phyloP scores from a whole-genome alignment of 164 flowering plant species.

The Cinnamomum micranthum region DNA sequence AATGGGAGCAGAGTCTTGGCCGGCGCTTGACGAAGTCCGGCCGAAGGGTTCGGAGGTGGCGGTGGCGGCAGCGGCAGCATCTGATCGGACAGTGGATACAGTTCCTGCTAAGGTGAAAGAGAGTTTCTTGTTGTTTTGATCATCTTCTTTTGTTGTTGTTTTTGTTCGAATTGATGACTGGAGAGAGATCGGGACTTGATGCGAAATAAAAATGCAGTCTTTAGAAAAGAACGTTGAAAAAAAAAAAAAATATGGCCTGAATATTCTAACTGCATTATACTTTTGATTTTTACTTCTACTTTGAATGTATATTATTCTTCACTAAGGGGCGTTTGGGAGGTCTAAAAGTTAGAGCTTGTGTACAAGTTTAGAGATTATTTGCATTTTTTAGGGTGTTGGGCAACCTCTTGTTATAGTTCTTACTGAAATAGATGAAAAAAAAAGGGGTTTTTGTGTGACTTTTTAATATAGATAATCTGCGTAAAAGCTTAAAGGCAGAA shows the following conservation, averaged over 20 bases:
- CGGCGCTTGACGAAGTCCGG: constrained; percentile 41
- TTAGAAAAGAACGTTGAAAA: background rate
- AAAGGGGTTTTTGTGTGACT: too few relatives aligned
- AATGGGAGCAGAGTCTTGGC: constrained; percentile 65
- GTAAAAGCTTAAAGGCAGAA: too few relatives aligned
- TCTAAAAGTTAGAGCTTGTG: too few relatives aligned
- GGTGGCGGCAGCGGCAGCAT: too few relatives aligned
- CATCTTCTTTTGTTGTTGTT: background rate
- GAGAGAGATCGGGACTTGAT: background rate
- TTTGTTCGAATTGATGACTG: background rate
- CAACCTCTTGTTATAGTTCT: too few relatives aligned
- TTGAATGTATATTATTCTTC: background rate
- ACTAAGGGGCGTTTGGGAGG: too few relatives aligned
- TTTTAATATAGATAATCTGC: too few relatives aligned
- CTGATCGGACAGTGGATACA: constrained; percentile 11
- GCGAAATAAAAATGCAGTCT: background rate
- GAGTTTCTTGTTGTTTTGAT: background rate
- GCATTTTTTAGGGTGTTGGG: too few relatives aligned
- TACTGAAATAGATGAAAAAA: too few relatives aligned
- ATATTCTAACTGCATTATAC: too few relatives aligned
- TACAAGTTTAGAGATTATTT: too few relatives aligned
- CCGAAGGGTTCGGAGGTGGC: constrained; percentile 21
- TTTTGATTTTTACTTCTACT: too few relatives aligned
- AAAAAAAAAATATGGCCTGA: background rate
- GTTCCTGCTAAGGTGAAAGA: constrained; percentile 17